These are phyloP conservation scores for Colletotrichum scovillei DNA, from an alignment of 2,329 filamentous ascomycete species.

Conservation along the genomic window DNA sequence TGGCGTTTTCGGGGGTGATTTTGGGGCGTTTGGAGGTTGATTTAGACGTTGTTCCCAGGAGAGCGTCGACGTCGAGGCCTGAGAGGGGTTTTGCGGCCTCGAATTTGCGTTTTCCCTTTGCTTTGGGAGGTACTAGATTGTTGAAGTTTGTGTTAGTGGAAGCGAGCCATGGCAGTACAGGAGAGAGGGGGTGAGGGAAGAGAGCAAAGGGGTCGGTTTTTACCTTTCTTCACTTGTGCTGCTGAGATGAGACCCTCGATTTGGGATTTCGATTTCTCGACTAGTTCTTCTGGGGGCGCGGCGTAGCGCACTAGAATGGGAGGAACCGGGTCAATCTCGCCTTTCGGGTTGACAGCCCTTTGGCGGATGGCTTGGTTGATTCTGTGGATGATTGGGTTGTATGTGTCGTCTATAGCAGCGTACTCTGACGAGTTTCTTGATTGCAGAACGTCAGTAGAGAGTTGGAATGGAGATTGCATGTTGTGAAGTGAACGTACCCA, in stretches of 20 bases:
- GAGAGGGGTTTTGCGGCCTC: constrained; percentile 86
- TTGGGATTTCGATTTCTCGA: constrained; percentile 64
- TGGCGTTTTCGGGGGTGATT: constrained; percentile 76
- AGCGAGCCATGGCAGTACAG: background rate
- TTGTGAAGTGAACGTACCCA: constrained; percentile 63
- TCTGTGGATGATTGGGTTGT: constrained; percentile 87
- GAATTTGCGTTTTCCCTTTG: constrained; percentile 76
- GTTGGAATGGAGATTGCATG: too few species aligned
- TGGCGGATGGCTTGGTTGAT: constrained; percentile 87
- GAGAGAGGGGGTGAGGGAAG: background rate
- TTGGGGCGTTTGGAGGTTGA: constrained; percentile 35
- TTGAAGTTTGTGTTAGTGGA: constrained; percentile 36
- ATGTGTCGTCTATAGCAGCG: constrained; percentile 82
- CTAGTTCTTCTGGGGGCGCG: constrained; percentile 74
- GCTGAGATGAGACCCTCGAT: constrained; percentile 74
- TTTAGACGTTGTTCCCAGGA: constrained; percentile 71
- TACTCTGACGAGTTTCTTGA: constrained; percentile 70
- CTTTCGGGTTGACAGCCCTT: constrained; percentile 80
- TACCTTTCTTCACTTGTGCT: constrained; percentile 87
- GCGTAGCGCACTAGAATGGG: constrained; percentile 79
- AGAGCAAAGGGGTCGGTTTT: background rate
- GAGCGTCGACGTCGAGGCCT: constrained; percentile 85
- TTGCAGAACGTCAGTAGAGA: constrained; percentile 32
- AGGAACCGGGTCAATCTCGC: constrained; percentile 70
- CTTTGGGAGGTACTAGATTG: constrained; percentile 80